Evolutionary conservation across 768 basidiomycete species (phyloP).

Genomic region (Leucocoprinus sp.): DNA sequence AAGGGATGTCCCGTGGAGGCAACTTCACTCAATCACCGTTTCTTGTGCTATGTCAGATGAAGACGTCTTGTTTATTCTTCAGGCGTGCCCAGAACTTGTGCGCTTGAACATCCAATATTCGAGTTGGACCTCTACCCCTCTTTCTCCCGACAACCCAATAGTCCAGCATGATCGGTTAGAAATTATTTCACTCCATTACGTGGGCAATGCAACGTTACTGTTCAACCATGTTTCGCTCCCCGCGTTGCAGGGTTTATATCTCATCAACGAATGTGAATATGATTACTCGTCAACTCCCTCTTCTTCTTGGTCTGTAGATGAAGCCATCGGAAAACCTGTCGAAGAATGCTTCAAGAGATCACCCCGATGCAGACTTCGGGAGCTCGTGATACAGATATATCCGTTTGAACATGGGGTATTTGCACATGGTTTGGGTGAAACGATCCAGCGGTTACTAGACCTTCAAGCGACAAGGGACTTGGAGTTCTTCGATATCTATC

Average conservation of each 20-base stretch:
- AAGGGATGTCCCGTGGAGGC: neutral
- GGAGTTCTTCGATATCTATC: neutral
- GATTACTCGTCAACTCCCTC: neutral
- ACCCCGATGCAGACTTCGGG: neutral
- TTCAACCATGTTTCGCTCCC: slow-evolving; percentile 5
- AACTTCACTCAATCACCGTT: slow-evolving; percentile 1
- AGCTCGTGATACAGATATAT: neutral
- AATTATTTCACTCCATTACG: neutral
- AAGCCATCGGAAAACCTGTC: neutral
- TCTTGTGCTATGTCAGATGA: neutral
- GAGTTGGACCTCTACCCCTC: neutral
- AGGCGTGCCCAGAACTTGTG: slow-evolving; percentile 1
- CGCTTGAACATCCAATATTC: neutral
- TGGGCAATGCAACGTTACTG: neutral
- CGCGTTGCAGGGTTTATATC: neutral
- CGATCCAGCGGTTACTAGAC: neutral
- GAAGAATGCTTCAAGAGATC: neutral
- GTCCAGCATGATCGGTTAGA: slow-evolving; percentile 1
- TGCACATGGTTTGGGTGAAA: neutral
- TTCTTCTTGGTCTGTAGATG: neutral
- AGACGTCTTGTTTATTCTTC: slow-evolving; percentile 6
- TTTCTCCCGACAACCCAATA: neutral
- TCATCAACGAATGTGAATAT: neutral
- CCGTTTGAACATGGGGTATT: neutral
- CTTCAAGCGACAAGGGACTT: neutral